Conservation (phyloP, 169 alveolate genomes). For the Babesia bigemina region DNA sequence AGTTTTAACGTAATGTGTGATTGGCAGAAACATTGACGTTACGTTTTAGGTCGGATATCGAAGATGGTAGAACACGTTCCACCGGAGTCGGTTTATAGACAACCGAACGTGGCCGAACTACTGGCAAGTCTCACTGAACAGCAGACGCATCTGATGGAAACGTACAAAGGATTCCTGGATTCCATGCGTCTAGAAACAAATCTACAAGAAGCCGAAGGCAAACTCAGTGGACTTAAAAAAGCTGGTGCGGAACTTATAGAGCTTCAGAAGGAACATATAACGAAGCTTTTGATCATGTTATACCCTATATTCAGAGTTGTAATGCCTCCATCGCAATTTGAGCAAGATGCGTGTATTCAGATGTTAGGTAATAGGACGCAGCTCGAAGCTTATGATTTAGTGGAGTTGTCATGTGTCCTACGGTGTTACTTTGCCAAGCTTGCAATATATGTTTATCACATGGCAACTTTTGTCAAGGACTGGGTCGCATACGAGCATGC, state of each 20-base stretch:
- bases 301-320: constrained; percentile 28
- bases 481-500: constrained; percentile 19
- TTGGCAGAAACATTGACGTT: background rate
- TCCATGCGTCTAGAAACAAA: constrained; percentile 35
- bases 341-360: constrained; percentile 25
- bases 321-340: constrained; percentile 32
- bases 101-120: constrained; percentile 29
- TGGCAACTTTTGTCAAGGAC: constrained; percentile 36
- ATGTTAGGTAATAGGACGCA: background rate
- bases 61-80: constrained; percentile 12
- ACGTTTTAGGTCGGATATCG: background rate
- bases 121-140: constrained; percentile 25
- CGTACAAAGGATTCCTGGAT: constrained; percentile 26
- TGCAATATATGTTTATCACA: constrained; percentile 26
- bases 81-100: background rate
- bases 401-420: constrained; percentile 31
- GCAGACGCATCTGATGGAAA: constrained; percentile 43
- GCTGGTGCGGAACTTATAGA: constrained; percentile 28
- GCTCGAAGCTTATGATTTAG: constrained; percentile 19
- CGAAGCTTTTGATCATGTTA: constrained; percentile 18
- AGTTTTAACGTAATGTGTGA: background rate
- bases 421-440: constrained; percentile 35
- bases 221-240: constrained; percentile 9
- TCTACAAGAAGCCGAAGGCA: constrained; percentile 19
- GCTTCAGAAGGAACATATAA: constrained; percentile 36